Base-by-base conservation (phyloP, 805 yeast genomes). In the Cyberlindnera saturnus region DNA sequence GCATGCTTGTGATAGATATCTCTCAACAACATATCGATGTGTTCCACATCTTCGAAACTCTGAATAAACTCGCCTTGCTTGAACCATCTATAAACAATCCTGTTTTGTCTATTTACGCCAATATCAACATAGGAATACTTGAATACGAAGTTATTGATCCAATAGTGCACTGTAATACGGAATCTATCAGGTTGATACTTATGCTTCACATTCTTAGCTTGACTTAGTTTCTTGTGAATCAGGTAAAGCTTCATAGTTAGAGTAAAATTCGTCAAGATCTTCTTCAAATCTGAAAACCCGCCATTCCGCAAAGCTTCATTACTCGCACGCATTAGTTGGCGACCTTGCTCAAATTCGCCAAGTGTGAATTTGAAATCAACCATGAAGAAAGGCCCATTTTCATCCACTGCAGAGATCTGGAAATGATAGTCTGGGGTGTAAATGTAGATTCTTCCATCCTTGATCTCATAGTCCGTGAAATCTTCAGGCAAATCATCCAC, bases 371-470 rank as follows among this genome's bases (percentile, higher is more conserved):
- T 72, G 62, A 89, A 83, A 59, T 86, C 91, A 17, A 91, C 84
- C 46, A 88, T 71, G 57, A 81, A 86, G 53, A 85, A 82, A 14
- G 88, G 88, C 0, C 88, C 76, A 32, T 70, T 67, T 19, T 80
- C 79, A 53, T 78, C 81, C 6, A 81, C 81, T 32, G 87, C 80
- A 0, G 93, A 86, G n/a, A 90, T 70, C 19, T 89, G 86, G 14
- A 88, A 73, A 58, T 81, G 79, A 56, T 86, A 88, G 39, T 82
- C 82, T 42, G 77, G 72, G 4, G 74, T 68, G 51, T 86, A 80
- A 6, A 58, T 49, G 42, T 74, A 74, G 3, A 85, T 81, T 40
- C 95, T 70, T 13, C 98, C 99, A 62, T 91, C 81, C 42, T 71
- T 69, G 16, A 91, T 78, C 26, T 62, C 65, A 60, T 85, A 87